Base-by-base conservation (phyloP, 306 rosid genomes). In the Sechiopsis laciniata region DNA sequence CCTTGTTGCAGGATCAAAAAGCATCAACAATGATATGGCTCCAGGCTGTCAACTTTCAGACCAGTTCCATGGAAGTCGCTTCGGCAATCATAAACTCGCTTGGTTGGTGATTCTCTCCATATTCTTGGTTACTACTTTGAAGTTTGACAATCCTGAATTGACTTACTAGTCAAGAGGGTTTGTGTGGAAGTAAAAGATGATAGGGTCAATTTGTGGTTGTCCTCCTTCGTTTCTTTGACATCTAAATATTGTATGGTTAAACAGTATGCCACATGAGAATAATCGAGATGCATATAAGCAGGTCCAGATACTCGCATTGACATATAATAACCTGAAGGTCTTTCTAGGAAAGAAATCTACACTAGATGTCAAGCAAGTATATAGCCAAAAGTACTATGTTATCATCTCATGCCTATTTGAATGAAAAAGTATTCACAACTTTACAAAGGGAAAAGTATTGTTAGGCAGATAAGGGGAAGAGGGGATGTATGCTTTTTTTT, bases 371-470 rank as follows among this genome's bases (percentile, higher is more conserved):
- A 16, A 63, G 70, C 46, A 35, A 63, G 0, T 35, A 5, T 16
- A 8, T 64, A 48, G 8, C 26, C 52, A 45, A 42, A 66, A 66
- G 55, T 45, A 66, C 17, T 66, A 10, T 66, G 10, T 40, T 45
- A 66, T 66, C 53, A 40, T 66, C 54, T 65, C 52, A 17, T 37
- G 54, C 55, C 10, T 66, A 35, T 11, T 16, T 19, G 53, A 66
- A 66, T 66, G 72, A n/a, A 66, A 66, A 55, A 66, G 32, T 48
- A 46, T 45, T 66, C 10, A 46, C 55, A 66, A 66, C 55, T 66
- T 66, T 66, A 45, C 55, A 5, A 42, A 66, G 54, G 3, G 55
- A n/a, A 42, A 45, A 19, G 22, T 8, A 26, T 64, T 64, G 68
- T 15, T 26, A 11, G 54, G 9, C n/a, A 42, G 71, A 65, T 61